Evolutionary conservation across 495 filamentous ascomycete genomes (phyloP), one percentile per base, ranked within the genome.

Genomic region (Barbatosphaeria neglecta): DNA sequence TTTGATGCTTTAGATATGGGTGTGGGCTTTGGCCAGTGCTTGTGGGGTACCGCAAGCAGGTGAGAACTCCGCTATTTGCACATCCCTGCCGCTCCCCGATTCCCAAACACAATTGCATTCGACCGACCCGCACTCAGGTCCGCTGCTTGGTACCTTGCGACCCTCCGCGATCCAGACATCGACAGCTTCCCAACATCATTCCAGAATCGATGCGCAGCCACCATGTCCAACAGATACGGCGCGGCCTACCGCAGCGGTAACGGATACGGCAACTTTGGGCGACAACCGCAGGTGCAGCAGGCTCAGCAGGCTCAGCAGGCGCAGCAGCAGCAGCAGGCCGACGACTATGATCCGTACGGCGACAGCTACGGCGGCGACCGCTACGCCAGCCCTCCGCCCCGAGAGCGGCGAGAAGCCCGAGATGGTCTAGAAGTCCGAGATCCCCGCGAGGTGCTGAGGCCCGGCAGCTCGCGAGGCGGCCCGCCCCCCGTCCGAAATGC

Each of bases 331-430:
- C 31, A 20, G 39, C 39, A 41, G 22, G n/a, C 65, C 43, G 69
- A 67, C 1, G 68, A 67, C 52, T 69, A 70, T 48, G 66, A 74
- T 44, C 62, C 62, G 13, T 72, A 59, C 44, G 69, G 67, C 43
- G 69, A 70, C 17, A 65, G 58, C 4, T 58, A 54, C 40, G 25
- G 48, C 20, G 63, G 60, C 54, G 66, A 69, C 49, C 62, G 65
- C 0, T 63, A 54, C 44, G 58, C 52, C 35, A 43, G 49, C 22
- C 51, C 56, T 42, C 53, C 56, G 10, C 52, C 57, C n/a, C 48
- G 56, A 31, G 62, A 51, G 31, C n/a, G n/a, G n/a, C n/a, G n/a
- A n/a, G n/a, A n/a, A n/a, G n/a, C n/a, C n/a, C n/a, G n/a, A n/a
- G n/a, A n/a, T n/a, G n/a, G n/a, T n/a, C n/a, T n/a, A n/a, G n/a